Base-by-base conservation (phyloP, 331 rosid genomes). In the Quercus lobata region DNA sequence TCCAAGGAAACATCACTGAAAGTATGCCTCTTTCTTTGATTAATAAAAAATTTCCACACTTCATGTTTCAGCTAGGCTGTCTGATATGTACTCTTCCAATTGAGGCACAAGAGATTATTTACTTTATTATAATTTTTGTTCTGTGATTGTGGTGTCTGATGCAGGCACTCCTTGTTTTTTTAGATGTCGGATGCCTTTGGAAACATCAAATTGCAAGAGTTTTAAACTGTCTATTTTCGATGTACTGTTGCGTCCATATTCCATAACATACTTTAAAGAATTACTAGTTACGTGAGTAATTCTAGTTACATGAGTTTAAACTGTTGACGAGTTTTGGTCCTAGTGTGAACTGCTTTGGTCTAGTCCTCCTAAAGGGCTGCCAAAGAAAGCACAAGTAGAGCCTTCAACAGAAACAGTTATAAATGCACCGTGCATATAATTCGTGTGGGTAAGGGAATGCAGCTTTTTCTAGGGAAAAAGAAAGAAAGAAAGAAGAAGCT, bases 1-100 rank as follows among this genome's bases (percentile, higher is more conserved):
- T 37, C 46, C 46, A 37, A 37, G 11, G 46, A 37, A 37, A 7
- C 46, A 37, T 37, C 11, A 37, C 46, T 7, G 46, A 37, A 37
- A 37, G 98, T 92, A 84, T 72, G 83, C 5, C 73, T 46, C 44
- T 78, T 74, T 54, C 66, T 56, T 60, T 72, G 16, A 62, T 6
- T 18, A 78, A 19, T 69, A 66, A 24, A 8, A 25, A 30, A 11
- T 22, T 54, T 46, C 32, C 11, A 9, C 32, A 9, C 60, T 53
- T 11, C 41, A 55, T 73, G 15, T 52, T 68, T 65, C 22, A 21
- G 6, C 54, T 19, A 14, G 18, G 34, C 41, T 21, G 6, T 77
- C 25, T 69, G 78, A 11, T 54, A 62, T 63, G 35, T 71, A 44
- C 55, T 21, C n/a, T 18, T 35, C 5, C 8, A 41, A 6, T 2